Percentiles rank a stretch among this genome's conserved stretches.
These are phyloP conservation scores for Penicillium riverlandense DNA, from an alignment of 495 filamentous ascomycete genomes.

Conservation along the genomic window DNA sequence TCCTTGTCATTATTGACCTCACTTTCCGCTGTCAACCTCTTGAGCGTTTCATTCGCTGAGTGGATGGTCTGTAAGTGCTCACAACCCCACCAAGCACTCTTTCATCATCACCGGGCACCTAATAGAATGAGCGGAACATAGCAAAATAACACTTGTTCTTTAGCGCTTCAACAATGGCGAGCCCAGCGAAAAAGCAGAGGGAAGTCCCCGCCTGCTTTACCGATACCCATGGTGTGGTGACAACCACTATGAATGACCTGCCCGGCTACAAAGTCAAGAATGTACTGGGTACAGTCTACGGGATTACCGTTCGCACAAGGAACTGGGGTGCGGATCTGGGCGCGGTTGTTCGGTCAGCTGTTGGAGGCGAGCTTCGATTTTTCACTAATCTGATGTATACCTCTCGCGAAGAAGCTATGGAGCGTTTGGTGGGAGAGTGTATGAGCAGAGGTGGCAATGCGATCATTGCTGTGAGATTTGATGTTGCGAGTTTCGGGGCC, in stretches of 20 bases:
- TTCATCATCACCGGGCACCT: neutral
- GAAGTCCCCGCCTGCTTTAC: slow-evolving; percentile 41
- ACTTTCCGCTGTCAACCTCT: neutral
- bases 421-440: slow-evolving; percentile 47
- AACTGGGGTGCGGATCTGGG: slow-evolving; percentile 42
- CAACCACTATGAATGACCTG: slow-evolving; percentile 44
- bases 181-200: slow-evolving; percentile 1
- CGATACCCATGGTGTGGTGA: slow-evolving; percentile 53
- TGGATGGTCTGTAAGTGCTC: neutral
- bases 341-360: slow-evolving; percentile 42
- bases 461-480: slow-evolving; percentile 50
- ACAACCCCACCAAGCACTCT: neutral
- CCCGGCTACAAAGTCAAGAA: slow-evolving; percentile 50
- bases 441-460: slow-evolving; percentile 53
- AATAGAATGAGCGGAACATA: neutral
- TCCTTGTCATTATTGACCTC: neutral
- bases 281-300: slow-evolving; percentile 54
- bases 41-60: neutral
- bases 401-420: slow-evolving; percentile 47
- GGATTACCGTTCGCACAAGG: slow-evolving; percentile 50
- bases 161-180: neutral
- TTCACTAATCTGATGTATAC: slow-evolving; percentile 52
- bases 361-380: slow-evolving; percentile 50
- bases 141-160: neutral
- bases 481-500: slow-evolving; percentile 25